phyloP scores from a whole-genome alignment of 2,329 filamentous ascomycete species.

The Albophoma yamanashiensis region DNA sequence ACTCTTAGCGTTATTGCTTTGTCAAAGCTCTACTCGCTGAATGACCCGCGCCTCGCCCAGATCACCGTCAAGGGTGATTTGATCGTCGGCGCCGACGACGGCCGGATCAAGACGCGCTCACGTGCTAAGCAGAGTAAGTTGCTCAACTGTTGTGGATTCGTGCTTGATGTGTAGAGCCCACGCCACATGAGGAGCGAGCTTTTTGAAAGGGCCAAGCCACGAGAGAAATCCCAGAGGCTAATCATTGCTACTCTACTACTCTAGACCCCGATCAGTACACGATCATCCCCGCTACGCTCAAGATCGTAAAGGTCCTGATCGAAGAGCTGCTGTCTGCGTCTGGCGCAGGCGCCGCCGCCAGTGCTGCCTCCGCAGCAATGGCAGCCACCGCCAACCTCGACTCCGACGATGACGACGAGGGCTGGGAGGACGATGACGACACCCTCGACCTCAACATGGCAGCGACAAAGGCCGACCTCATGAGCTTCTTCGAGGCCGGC shows the following conservation, averaged over 20 bases:
- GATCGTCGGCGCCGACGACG: slow-evolving; percentile 64
- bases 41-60: slow-evolving; percentile 67
- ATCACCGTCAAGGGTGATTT: slow-evolving; percentile 87
- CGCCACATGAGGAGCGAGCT: not conserved
- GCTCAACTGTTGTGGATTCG: not conserved
- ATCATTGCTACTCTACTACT: slow-evolving; percentile 7
- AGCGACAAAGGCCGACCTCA: slow-evolving; percentile 62
- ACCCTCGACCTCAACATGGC: slow-evolving; percentile 66
- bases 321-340: slow-evolving; percentile 81
- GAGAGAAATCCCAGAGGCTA: slow-evolving; percentile 11
- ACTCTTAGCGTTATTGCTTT: slow-evolving; percentile 70
- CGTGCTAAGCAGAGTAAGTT: slow-evolving; percentile 66
- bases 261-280: slow-evolving; percentile 83
- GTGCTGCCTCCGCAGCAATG: slow-evolving; percentile 52
- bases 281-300: slow-evolving; percentile 75
- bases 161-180: not conserved
- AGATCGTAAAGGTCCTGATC: slow-evolving; percentile 92
- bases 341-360: slow-evolving; percentile 49
- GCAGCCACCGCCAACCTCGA: slow-evolving; percentile 45
- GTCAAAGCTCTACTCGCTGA: slow-evolving; percentile 79
- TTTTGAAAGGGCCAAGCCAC: not conserved
- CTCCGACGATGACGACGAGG: slow-evolving; percentile 64
- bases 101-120: slow-evolving; percentile 84
- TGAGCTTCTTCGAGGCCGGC: slow-evolving; percentile 59
- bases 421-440: slow-evolving; percentile 81